A percentile compares a stretch with the other conserved stretches of the same genome.
Conservation (phyloP, 306 rosid species). For the Phaseolus lunatus region DNA sequence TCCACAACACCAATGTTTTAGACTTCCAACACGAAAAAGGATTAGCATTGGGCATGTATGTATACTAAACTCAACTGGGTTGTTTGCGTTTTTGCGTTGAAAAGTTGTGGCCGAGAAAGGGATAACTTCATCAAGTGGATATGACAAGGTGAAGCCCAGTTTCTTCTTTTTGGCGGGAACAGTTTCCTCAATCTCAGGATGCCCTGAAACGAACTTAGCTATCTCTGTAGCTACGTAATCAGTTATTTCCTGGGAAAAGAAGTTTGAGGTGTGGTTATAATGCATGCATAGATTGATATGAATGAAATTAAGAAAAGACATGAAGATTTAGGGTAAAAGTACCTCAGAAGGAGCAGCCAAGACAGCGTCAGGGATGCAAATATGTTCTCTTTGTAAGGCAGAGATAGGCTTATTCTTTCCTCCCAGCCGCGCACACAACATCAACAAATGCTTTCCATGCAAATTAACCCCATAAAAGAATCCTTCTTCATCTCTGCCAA, state of each 20-base stretch:
- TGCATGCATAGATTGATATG: background rate
- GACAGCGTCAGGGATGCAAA: slow-evolving; percentile 54
- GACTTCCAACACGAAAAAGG: background rate
- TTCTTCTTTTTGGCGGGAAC: slow-evolving; percentile 42
- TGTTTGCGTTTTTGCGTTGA: slow-evolving; percentile 55
- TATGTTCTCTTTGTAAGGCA: slow-evolving; percentile 59
- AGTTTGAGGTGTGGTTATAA: background rate
- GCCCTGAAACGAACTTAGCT: slow-evolving; percentile 56
- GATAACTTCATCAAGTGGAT: slow-evolving; percentile 47
- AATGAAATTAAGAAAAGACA: background rate
- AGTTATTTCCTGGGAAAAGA: slow-evolving; percentile 52
- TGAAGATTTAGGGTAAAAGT: background rate
- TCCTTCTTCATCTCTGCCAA: slow-evolving; percentile 74
- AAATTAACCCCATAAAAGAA: slow-evolving; percentile 69
- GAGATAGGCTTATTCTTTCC: slow-evolving; percentile 65
- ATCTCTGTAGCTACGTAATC: slow-evolving; percentile 69
- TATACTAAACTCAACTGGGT: slow-evolving; percentile 60
- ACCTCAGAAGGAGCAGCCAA: slow-evolving; percentile 56
- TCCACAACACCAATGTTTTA: slow-evolving; percentile 9
- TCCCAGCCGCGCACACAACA: slow-evolving; percentile 66
- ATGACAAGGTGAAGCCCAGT: slow-evolving; percentile 66
- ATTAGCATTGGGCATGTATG: background rate
- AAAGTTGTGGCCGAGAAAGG: slow-evolving; percentile 50
- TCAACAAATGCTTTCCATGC: slow-evolving; percentile 56
- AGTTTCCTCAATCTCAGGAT: slow-evolving; percentile 42